Base-by-base conservation (phyloP, 176 grass and related monocot genomes). In the Tuctoria greenei region DNA sequence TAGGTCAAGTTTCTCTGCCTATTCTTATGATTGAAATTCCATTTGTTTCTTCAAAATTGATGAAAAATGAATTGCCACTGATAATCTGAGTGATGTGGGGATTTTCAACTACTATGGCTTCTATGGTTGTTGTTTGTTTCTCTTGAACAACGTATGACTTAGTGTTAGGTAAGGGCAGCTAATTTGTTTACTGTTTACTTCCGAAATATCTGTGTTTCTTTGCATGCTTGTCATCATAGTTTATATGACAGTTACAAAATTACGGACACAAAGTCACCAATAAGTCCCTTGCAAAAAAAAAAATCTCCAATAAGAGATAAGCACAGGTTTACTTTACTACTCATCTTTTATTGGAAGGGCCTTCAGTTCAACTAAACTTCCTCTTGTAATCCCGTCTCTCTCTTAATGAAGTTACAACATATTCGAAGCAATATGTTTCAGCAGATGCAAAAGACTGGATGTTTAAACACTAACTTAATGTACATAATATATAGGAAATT, bases 371-470 rank as follows among this genome's bases (percentile, higher is more conserved):
- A 79, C 69, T 61, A 83, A 28, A 62, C 55, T 56, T 56, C 72
- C 75, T 67, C 21, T 38, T 26, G 51, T 72, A 58, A 71, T 72
- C 17, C 62, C 75, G 65, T 66, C 16, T 66, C n/a, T 76, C 56
- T 75, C 17, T 64, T 75, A 14, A 59, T 18, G 40, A 73, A 10
- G 62, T 84, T 88, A 88, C 76, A 76, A 34, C 35, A 61, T 46
- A 68, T 68, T 46, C 25, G 45, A 77, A 74, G 47, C 62, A 83
- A 69, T 50, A 72, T 83, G 21, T 61, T 83, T 69, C 69, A 64
- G 42, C 5, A 75, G 64, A 75, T 85, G 36, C 41, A 77, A 71
- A 82, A 83, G 17, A 55, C 61, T 81, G 63, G 62, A 35, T 44
- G 11, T 6, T 75, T 79, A 44, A 47, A 54, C 56, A 39, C 45